Base-by-base conservation (phyloP, 148 eudicot species). In the Talinum fruticosum region DNA sequence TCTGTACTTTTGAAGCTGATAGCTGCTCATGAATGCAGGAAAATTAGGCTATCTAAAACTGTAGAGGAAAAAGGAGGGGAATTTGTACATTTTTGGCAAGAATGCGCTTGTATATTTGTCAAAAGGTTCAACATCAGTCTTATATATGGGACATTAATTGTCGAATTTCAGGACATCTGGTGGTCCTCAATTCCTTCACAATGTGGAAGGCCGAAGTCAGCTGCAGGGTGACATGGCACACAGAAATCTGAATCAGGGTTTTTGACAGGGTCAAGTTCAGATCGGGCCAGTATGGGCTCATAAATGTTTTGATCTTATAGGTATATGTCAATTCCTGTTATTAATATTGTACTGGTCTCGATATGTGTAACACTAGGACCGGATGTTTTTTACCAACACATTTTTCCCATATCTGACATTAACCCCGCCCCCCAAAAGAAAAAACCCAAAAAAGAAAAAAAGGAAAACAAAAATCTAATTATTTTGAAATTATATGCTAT, bases 1-100 rank as follows among this genome's bases (percentile, higher is more conserved):
- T 85, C 97, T 84, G 87, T 96, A 96, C 82, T 96, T 96, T 70
- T 93, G 99, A 69, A 96, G 99, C 85, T 91, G 97, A 76, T 96
- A 96, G 79, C 99, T 96, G 94, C 78, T 82, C 16, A 21, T 6
- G 72, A 69, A 24, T 61, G 33, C 8, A 51, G 16, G 15, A 30
- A 34, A 32, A 37, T 34, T 69, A 38, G 54, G 70, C 30, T 19
- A 74, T 33, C 21, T 74, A 1, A 10, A 24, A 28, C 59, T 29
- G 23, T n/a, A 10, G 7, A 76, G 16, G 59, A 8, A 65, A 74
- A 54, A 28, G 21, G 23, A 57, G 44, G 49, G 21, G 21, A 34
- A 35, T 0, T 10, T 18, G 45, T 0, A 10, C 30, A 61, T 10
- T 73, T 61, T 75, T 67, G 23, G 49, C 29, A 21, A 23, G 72